Base-by-base conservation (phyloP, 768 basidiomycete genomes). In the Lentinula guzmanii region DNA sequence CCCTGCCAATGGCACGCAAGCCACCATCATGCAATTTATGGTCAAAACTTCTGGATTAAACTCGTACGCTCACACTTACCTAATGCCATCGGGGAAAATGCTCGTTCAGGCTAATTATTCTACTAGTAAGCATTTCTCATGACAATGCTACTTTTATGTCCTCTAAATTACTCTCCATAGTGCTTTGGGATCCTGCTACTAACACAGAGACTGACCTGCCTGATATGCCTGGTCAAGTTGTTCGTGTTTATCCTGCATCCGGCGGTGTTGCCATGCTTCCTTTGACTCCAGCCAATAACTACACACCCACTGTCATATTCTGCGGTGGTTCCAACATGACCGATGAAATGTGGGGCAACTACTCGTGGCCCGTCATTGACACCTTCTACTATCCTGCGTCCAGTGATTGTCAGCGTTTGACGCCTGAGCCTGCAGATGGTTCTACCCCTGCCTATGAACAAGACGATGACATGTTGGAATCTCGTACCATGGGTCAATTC, bases 401-500 rank as follows among this genome's bases (percentile, higher is more conserved):
- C 3, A 64, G 70, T 9, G 88, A 90, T 68, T 93, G 90, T 71
- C 90, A 91, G 62, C 81, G 89, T 35, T 87, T 98, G 67, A 93
- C 89, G 0, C 95, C 96, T 0, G 93, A 96, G 69, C 91, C 91
- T 48, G 70, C 71, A 4, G 87, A 88, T 58, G 89, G 88, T 3
- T 84, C 86, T 1, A 42, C 77, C 0, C 79, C 86, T 0, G 72
- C 66, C 0, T 93, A 91, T 69, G 74, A 77, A 8, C 79, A 89
- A 65, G 93, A 93, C 62, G 93, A 95, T 64, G 72, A 84, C 61
- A 85, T 95, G 80, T 77, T 84, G 8, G 79, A 86, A 62, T 82
- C 84, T 0, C 83, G 93, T 28, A 91, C 90, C 33, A 98, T 98
- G 95, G 92, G 94, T 9, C 91, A 93, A 70, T 93, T 96, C 70